These are phyloP conservation scores for Neltuma alba DNA, from an alignment of 306 rosid species.

Conservation along the genomic window DNA sequence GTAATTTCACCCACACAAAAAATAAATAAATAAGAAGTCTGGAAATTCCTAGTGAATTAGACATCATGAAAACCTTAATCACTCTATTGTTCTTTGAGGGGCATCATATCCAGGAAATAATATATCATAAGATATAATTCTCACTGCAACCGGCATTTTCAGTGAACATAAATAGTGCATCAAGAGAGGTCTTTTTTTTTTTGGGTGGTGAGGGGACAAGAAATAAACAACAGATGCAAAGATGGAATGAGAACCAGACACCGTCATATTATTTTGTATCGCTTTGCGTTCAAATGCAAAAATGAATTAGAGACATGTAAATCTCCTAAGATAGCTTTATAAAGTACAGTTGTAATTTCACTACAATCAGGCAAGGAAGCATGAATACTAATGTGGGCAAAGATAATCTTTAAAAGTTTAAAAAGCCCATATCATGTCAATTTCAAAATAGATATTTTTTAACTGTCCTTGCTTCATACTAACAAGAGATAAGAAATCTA, in stretches of 20 bases:
- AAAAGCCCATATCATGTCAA: not conserved
- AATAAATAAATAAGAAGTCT: not conserved
- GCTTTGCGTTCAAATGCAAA: too few species aligned
- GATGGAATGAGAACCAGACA: not conserved
- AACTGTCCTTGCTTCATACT: not conserved
- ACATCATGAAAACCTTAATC: not conserved
- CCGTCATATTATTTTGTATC: too few species aligned
- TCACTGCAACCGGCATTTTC: too few species aligned
- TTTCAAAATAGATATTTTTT: not conserved
- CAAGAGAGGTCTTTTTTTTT: too few species aligned
- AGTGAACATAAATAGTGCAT: too few species aligned
- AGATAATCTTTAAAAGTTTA: not conserved
- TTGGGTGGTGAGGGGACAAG: too few species aligned
- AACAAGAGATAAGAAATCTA: not conserved
- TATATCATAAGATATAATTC: not conserved
- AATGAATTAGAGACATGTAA: not conserved
- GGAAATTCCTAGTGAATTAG: not conserved
- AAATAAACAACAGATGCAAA: not conserved
- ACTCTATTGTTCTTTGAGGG: not conserved
- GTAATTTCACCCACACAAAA: conserved; percentile 6
- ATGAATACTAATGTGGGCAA: not conserved
- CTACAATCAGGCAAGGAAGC: not conserved
- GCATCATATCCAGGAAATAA: not conserved
- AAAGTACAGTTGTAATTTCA: conserved; percentile 31
- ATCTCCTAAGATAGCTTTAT: not conserved